Percentiles rank a stretch among this genome's conserved stretches.
Conservation (phyloP, 352 stramenopile species). For the Phytophthora aleatoria region DNA sequence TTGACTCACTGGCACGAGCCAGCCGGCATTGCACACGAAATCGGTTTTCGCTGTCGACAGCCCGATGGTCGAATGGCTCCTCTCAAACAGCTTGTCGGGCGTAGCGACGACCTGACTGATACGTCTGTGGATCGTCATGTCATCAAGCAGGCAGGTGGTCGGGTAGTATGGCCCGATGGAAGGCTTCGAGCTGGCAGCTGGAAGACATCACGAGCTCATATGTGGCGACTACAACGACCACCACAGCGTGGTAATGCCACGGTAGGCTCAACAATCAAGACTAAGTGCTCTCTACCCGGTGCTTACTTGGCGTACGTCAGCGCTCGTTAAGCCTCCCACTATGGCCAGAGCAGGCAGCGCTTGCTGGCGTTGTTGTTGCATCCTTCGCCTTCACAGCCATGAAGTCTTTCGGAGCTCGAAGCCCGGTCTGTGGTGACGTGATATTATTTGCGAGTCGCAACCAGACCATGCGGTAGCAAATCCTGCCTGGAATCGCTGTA, state of each 20-base stretch:
- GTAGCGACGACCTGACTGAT: conserved; percentile 10
- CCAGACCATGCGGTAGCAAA: conserved; percentile 19
- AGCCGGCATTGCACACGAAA: conserved; percentile 7
- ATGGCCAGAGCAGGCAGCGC: background rate
- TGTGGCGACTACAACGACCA: background rate
- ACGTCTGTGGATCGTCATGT: conserved; percentile 9
- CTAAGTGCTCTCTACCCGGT: background rate
- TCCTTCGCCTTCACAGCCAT: background rate
- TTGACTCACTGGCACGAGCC: conserved; percentile 15
- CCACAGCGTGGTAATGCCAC: background rate
- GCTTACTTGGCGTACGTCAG: too few species aligned
- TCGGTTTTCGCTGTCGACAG: background rate
- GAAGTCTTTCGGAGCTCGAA: background rate
- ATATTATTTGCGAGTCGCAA: background rate
- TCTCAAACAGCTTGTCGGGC: conserved; percentile 22
- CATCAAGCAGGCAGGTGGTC: conserved; percentile 3
- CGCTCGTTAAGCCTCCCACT: background rate
- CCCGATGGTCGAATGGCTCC: conserved; percentile 16
- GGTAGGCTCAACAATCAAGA: background rate
- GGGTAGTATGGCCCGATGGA: conserved; percentile 6
- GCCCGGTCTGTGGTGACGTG: background rate
- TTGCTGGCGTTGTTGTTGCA: background rate
- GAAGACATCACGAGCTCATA: background rate
- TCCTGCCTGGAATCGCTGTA: background rate
- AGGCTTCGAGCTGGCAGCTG: conserved; percentile 12